Evolutionary conservation across 257 asterid genomes (phyloP), one percentile per base, ranked within the genome.

Genomic region (Solanum gracilifrons): DNA sequence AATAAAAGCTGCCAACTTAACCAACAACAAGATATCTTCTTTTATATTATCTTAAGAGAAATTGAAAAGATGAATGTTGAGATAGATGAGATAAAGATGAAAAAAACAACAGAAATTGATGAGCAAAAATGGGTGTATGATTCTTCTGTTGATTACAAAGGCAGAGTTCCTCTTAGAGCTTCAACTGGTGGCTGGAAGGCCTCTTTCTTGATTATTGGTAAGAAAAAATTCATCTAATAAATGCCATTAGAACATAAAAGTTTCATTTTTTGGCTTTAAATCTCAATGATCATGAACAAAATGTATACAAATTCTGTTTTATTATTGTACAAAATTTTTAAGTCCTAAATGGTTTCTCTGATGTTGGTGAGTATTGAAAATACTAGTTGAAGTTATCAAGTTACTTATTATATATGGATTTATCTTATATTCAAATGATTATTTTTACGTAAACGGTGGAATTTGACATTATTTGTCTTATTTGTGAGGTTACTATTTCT

Each of bases 181-280:
- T 91, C 98, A 9, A 97, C 99, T 68, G 99, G 99, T 72, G 93
- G 93, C 39, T 97, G 99, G 99, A 96, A 89, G 87, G 99, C 99
- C 71, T 92, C 99, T 66, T 91, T 93, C 87, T 96, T 95, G 91
- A 97, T 96, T 43, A 91, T 97, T 43, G 98, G 99, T 96, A 93
- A 27, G 88, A 48, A 33, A 74, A 35, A 10, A 18, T 5, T 16
- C 69, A 82, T 82, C 85, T 48, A 82, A 2, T 0, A 46, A 80
- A 80, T 46, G 68, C 29, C 18, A 80, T 36, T 46, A 8, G 2
- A 23, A 80, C 68, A 46, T 2, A 46, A 29, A 80, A 27, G 4
- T 80, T 46, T 27, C 66, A 16, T 46, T 27, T 37, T 25, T 77
- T 5, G 4, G 15, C 37, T 29, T 2, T 82, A 82, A 27, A 10